phyloP scores from a whole-genome alignment of 495 filamentous ascomycete species.

The Talaromyces liani region DNA sequence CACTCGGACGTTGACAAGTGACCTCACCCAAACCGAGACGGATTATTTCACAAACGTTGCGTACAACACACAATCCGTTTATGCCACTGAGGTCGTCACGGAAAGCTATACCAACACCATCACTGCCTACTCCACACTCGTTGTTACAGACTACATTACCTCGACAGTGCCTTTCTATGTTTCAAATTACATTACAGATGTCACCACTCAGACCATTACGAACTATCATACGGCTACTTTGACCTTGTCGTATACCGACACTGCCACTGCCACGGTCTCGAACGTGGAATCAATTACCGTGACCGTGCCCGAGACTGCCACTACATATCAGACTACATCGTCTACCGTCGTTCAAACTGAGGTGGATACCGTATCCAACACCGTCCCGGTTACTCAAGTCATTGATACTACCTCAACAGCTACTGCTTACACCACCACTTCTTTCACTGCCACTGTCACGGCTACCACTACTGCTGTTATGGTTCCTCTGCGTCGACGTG shows the following conservation, averaged over 20 bases:
- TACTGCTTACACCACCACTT: background rate
- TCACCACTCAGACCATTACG: background rate
- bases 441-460: background rate
- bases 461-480: background rate
- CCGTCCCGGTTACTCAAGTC: background rate
- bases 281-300: background rate
- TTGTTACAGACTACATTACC: background rate
- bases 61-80: background rate
- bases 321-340: background rate
- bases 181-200: background rate
- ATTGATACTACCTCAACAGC: background rate
- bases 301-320: background rate
- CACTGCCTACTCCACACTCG: background rate
- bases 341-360: background rate
- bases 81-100: background rate
- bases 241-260: conserved; percentile 53
- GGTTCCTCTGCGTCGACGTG: background rate
- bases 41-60: background rate
- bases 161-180: background rate
- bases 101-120: background rate
- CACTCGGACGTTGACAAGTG: background rate
- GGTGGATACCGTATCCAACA: background rate
- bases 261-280: background rate
- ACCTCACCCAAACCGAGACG: background rate
- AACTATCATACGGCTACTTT: conserved; percentile 47